These are phyloP conservation scores for Starmerella riodocensis DNA, from an alignment of 805 yeast species.

Conservation along the genomic window DNA sequence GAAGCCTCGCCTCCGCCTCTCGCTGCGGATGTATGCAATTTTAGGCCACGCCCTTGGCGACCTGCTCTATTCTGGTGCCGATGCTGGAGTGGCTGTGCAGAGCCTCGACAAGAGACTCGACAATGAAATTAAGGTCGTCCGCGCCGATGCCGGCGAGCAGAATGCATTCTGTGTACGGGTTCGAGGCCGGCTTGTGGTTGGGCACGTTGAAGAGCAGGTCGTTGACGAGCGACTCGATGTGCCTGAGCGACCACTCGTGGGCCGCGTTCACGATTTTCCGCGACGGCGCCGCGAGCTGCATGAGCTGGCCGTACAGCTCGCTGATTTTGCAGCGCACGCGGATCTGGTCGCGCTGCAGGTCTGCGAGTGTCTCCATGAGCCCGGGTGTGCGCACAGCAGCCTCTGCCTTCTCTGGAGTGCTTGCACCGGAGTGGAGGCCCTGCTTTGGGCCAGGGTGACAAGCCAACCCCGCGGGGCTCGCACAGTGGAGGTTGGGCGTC, in stretches of 20 bases:
- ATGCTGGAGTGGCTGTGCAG: conserved; percentile 21
- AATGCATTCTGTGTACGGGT: conserved; percentile 23
- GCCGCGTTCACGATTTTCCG: conserved; percentile 25
- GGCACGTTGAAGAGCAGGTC: conserved; percentile 25
- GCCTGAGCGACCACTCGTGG: conserved; percentile 27
- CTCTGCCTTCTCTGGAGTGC: too few relatives aligned
- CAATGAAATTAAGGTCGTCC: conserved; percentile 17
- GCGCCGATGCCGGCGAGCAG: conserved; percentile 20
- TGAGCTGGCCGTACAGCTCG: conserved; percentile 23
- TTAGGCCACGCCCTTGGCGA: conserved; percentile 26
- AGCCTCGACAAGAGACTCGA: conserved; percentile 22
- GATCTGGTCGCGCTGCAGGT: conserved; percentile 26
- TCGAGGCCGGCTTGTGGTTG: conserved; percentile 17
- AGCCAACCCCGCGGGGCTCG: too few relatives aligned
- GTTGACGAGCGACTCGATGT: conserved; percentile 24
- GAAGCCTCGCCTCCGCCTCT: too few relatives aligned
- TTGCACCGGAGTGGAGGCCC: too few relatives aligned
- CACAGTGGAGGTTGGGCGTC: too few relatives aligned
- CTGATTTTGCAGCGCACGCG: conserved; percentile 24
- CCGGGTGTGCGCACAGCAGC: too few relatives aligned
- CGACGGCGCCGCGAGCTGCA: conserved; percentile 23
- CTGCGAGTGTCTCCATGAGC: conserved; percentile 14
- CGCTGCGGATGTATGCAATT: too few relatives aligned
- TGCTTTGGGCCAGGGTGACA: too few relatives aligned
- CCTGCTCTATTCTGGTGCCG: conserved; percentile 25